A percentile compares a stretch with the other conserved stretches of the same genome.
These are phyloP conservation scores for Cutaneotrichosporon cutaneum DNA, from an alignment of 1,284 basidiomycete species.

Conservation along the genomic window DNA sequence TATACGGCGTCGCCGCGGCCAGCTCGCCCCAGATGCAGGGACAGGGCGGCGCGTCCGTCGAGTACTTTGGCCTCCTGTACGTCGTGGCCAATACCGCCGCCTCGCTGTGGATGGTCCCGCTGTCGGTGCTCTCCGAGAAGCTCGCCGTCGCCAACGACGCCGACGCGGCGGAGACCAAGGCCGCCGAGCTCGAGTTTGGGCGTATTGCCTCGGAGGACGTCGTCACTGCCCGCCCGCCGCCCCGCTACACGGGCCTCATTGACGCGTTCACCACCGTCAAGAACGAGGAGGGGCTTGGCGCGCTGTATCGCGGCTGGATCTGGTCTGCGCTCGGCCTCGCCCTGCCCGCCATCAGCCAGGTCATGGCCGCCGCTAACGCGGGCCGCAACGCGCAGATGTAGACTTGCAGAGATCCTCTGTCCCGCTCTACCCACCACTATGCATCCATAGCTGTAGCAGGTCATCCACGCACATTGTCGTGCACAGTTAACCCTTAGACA, in stretches of 20 bases:
- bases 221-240: constrained; percentile 75
- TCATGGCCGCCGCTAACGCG: neutral
- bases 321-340: constrained; percentile 55
- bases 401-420: too few species aligned
- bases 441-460: too few species aligned
- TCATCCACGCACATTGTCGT: too few species aligned
- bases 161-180: constrained; percentile 59
- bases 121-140: constrained; percentile 76
- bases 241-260: constrained; percentile 72
- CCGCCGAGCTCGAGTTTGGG: constrained; percentile 53
- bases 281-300: constrained; percentile 72
- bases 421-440: too few species aligned
- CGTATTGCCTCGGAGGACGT: constrained; percentile 70
- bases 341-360: neutral
- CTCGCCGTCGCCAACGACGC: constrained; percentile 81
- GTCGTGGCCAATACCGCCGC: constrained; percentile 55
- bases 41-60: neutral
- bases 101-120: constrained; percentile 67
- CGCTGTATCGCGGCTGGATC: constrained; percentile 85
- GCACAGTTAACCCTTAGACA: too few species aligned
- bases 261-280: constrained; percentile 75
- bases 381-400: neutral
- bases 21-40: neutral
- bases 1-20: neutral
- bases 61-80: neutral